Evolutionary conservation across 129 eudicot species (phyloP).

Genomic region (Flaveria ramosissima): DNA sequence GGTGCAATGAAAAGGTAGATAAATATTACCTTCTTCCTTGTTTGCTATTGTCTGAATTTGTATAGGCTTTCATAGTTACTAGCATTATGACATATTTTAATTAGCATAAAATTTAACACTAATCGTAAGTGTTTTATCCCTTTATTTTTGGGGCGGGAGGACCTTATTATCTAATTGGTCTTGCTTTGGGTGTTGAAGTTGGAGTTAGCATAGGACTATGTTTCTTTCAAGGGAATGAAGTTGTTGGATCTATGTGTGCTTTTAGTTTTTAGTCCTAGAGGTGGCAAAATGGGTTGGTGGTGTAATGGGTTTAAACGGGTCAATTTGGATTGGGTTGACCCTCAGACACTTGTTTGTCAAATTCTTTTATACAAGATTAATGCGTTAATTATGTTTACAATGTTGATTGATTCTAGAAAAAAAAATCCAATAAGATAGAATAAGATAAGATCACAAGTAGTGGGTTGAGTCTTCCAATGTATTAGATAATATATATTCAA

Average conservation of each 20-base stretch:
- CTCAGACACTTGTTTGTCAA: background rate
- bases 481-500: too few species aligned
- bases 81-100: background rate
- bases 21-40: slow-evolving; percentile 9
- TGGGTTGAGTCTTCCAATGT: too few species aligned
- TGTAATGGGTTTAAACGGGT: background rate
- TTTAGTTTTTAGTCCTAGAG: background rate
- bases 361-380: background rate
- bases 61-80: background rate
- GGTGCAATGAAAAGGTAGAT: slow-evolving; percentile 96
- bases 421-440: too few species aligned
- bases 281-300: background rate
- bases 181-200: slow-evolving; percentile 89
- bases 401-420: too few species aligned
- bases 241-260: slow-evolving; percentile 82
- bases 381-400: background rate
- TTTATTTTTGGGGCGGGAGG: slow-evolving; percentile 63
- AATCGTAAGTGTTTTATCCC: slow-evolving; percentile 3
- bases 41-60: background rate
- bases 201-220: slow-evolving; percentile 94
- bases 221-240: slow-evolving; percentile 81
- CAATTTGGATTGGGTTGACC: background rate
- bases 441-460: too few species aligned
- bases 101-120: background rate
- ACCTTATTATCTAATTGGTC: slow-evolving; percentile 91